Evolutionary conservation across 2,329 filamentous ascomycete species (phyloP).

Genomic region (Hirsutella rhossiliensis): DNA sequence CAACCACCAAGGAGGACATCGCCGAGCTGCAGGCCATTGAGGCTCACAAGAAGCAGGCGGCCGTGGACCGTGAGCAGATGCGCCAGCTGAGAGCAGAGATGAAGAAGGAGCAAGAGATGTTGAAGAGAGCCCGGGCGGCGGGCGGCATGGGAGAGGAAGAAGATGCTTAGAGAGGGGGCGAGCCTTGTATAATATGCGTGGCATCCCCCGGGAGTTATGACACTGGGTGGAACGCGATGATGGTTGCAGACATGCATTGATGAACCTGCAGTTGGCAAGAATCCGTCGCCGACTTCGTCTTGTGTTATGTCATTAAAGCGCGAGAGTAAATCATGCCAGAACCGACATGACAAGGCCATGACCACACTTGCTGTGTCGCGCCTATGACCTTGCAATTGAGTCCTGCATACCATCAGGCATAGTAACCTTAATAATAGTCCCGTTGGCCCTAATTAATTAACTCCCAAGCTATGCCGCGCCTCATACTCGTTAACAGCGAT

Average conservation of each 20-base stretch:
- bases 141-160: constrained; percentile 23
- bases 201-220: not conserved
- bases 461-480: constrained; percentile 2
- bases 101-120: constrained; percentile 47
- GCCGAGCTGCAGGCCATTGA: constrained; percentile 44
- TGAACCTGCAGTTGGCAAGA: no score
- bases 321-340: no score
- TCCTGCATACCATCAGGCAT: no score
- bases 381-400: no score
- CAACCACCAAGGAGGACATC: constrained; percentile 47
- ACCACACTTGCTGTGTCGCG: no score
- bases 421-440: no score
- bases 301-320: no score
- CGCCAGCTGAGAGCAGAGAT: constrained; percentile 40
- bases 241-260: no score
- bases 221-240: not conserved
- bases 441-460: not conserved
- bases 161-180: constrained; percentile 9
- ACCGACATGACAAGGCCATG: no score
- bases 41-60: constrained; percentile 37
- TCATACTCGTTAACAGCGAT: constrained; percentile 8
- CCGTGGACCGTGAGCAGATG: constrained; percentile 41
- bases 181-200: not conserved
- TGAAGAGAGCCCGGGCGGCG: constrained; percentile 27
- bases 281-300: no score